Base-by-base conservation (phyloP, 306 rosid genomes). In the Cucurbita moschata region DNA sequence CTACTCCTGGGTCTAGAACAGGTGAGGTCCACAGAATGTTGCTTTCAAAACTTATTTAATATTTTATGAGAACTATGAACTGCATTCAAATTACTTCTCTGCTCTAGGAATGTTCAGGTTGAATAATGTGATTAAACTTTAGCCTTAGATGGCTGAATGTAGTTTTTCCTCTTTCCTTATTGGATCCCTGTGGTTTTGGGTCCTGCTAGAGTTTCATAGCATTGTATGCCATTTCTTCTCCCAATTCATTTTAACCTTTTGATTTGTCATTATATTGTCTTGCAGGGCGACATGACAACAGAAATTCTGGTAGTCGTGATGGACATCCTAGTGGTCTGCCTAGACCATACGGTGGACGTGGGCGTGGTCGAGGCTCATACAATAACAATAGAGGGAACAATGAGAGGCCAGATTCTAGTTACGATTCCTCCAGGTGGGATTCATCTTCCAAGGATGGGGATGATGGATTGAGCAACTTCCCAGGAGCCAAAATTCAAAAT, bases 1-100 rank as follows among this genome's bases (percentile, higher is more conserved):
- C 96, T 73, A 89, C 96, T 13, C 99, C 96, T 8, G 92, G 91
- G 73, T 91, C 96, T 40, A 80, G 96, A 81, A 84, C 97, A 87
- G 99, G 99, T 94, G 75, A 71, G 50, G 13, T 50, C 60, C 35
- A 68, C 56, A 23, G 47, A 23, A 68, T 42, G 21, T 70, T 70
- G 74, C 30, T 30, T 70, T 49, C 42, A 47, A 7, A 30, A 30
- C 15, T 9, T 70, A 13, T 65, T 65, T 8, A 65, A 42, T 16
- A 63, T 9, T 52, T n/a, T 63, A 16, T 63, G 49, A 63, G 50
- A 16, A 63, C 23, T 39, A 7, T 16, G 30, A 42, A 65, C 35
- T 65, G 52, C 71, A 42, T 65, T 65, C 52, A 42, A 65, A n/a
- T 65, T 18, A 40, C 37, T 18, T 18, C 16, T 10, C 16, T 10